A percentile compares a stretch with the other conserved stretches of the same genome.
phyloP scores from a whole-genome alignment of 148 eudicot species.

The Chenopodium formosanum region DNA sequence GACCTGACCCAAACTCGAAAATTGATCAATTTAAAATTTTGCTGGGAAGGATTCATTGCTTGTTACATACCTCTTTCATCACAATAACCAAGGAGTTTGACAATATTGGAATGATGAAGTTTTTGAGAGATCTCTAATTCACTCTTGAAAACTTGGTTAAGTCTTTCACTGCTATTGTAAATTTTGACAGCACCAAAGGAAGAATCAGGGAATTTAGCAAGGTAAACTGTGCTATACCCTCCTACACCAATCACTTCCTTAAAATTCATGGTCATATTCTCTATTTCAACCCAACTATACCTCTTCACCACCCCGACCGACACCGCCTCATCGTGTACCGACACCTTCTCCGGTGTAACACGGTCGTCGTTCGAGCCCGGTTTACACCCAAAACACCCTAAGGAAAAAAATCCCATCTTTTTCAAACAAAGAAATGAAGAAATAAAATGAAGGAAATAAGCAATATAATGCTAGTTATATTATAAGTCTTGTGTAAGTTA shows the following conservation, averaged over 20 bases:
- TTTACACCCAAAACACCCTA: conserved; percentile 27
- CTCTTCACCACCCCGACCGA: conserved; percentile 32
- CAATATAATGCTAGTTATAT: background rate
- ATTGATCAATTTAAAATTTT: background rate
- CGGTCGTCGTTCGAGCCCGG: conserved; percentile 14
- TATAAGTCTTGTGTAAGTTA: too few species aligned
- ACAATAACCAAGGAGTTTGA: conserved; percentile 59
- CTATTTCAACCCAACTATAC: conserved; percentile 59
- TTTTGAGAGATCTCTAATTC: conserved; percentile 58
- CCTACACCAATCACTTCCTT: conserved; percentile 61
- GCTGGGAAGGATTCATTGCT: background rate
- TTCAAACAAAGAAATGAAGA: background rate
- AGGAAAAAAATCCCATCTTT: conserved; percentile 29
- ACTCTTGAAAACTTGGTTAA: conserved; percentile 50
- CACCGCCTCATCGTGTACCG: background rate
- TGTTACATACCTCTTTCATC: conserved; percentile 55
- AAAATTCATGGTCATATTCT: conserved; percentile 38
- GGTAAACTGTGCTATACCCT: conserved; percentile 76
- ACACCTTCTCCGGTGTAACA: conserved; percentile 18
- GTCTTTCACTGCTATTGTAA: conserved; percentile 50
- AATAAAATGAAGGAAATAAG: background rate
- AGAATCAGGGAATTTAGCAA: conserved; percentile 47
- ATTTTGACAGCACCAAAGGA: conserved; percentile 61
- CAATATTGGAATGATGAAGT: conserved; percentile 55
- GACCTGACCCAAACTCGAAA: background rate